Conservation (phyloP, 257 asterid genomes). For the Gardenia jasminoides region DNA sequence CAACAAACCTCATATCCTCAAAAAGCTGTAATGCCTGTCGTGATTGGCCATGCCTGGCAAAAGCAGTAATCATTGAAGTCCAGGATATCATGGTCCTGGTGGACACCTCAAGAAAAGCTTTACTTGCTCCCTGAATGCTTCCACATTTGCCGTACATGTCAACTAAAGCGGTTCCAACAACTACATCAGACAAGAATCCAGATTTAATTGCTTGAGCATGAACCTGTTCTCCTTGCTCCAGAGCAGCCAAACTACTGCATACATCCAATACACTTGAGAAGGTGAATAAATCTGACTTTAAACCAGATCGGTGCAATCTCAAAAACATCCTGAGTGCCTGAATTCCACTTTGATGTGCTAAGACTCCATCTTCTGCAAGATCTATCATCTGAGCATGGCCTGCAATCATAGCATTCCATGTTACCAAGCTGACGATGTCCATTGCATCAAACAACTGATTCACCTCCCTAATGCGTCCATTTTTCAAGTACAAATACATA, state of each 20-base stretch:
- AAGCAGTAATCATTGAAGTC: slow-evolving; percentile 82
- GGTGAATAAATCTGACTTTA: slow-evolving; percentile 77
- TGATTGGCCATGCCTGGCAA: slow-evolving; percentile 68
- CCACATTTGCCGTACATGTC: slow-evolving; percentile 95
- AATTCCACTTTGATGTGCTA: slow-evolving; percentile 51
- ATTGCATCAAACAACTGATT: slow-evolving; percentile 69
- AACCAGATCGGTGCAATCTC: slow-evolving; percentile 55
- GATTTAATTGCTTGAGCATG: slow-evolving; percentile 80
- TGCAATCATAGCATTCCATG: slow-evolving; percentile 94
- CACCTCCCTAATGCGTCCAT: slow-evolving; percentile 59
- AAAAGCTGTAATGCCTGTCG: slow-evolving; percentile 68
- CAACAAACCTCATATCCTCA: slow-evolving; percentile 80
- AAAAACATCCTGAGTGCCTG: slow-evolving; percentile 72
- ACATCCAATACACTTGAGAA: slow-evolving; percentile 64
- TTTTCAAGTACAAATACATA: slow-evolving; percentile 82
- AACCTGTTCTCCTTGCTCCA: slow-evolving; percentile 90
- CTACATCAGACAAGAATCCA: slow-evolving; percentile 67
- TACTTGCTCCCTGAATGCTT: slow-evolving; percentile 65
- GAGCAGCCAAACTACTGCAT: slow-evolving; percentile 69
- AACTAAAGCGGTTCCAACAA: slow-evolving; percentile 81
- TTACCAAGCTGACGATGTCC: slow-evolving; percentile 49
- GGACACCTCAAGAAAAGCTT: slow-evolving; percentile 80
- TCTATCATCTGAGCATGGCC: slow-evolving; percentile 73
- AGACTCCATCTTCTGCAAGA: slow-evolving; percentile 44
- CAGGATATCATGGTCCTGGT: slow-evolving; percentile 78